phyloP scores from a whole-genome alignment of 164 flowering plant species.

The Vitis labrusca region DNA sequence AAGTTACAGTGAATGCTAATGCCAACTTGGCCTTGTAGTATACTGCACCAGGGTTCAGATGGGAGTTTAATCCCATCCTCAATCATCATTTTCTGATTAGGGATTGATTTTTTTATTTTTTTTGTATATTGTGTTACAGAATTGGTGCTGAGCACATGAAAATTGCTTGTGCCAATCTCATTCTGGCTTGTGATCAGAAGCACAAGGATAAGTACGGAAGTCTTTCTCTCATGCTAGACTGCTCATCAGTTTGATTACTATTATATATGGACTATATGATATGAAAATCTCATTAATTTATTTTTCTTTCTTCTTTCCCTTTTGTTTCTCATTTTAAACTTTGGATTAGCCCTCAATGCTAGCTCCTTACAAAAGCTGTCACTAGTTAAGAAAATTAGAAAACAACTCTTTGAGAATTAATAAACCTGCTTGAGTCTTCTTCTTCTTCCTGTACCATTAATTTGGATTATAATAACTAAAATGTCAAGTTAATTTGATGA shows the following conservation, averaged over 20 bases:
- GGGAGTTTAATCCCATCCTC: too few species aligned
- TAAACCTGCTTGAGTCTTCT: too few species aligned
- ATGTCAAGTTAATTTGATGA: neutral
- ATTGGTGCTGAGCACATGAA: slow-evolving; percentile 32
- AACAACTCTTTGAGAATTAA: too few species aligned
- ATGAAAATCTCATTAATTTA: neutral
- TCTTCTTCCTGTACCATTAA: too few species aligned
- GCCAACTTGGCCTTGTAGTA: too few species aligned
- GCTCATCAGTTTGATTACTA: neutral
- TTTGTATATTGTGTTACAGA: slow-evolving; percentile 11
- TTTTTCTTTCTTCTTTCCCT: neutral
- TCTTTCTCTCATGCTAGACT: neutral
- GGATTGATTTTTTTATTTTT: neutral
- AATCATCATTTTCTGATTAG: too few species aligned
- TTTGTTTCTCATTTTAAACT: neutral
- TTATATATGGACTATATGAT: neutral
- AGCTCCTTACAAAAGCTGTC: too few species aligned
- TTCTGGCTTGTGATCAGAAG: slow-evolving; percentile 23
- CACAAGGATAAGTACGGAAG: slow-evolving; percentile 14
- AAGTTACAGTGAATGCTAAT: too few species aligned
- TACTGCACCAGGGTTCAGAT: too few species aligned
- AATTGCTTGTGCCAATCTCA: slow-evolving; percentile 22
- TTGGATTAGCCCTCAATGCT: too few species aligned
- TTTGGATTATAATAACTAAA: neutral
- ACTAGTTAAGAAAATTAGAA: too few species aligned